phyloP scores from a whole-genome alignment of 139 green algal genomes.

The Chlamydomonas schloesseri region DNA sequence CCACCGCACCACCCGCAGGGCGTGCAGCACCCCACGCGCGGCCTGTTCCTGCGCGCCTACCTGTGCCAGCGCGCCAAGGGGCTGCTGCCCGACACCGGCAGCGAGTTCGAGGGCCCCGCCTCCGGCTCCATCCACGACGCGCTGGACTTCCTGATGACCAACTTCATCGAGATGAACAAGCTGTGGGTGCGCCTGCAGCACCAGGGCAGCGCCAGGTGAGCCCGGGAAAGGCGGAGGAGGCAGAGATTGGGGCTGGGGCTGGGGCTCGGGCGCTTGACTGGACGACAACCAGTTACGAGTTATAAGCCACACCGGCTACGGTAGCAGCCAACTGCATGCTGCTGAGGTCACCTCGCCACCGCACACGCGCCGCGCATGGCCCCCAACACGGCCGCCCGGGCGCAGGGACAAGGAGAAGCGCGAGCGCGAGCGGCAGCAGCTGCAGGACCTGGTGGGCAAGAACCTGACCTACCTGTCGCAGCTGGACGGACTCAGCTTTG shows the following conservation, averaged over 20 bases:
- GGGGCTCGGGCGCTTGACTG: no score
- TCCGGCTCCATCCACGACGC: conserved; percentile 87
- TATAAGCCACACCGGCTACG: no score
- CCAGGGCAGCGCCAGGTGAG: conserved; percentile 46
- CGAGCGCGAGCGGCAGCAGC: conserved; percentile 91
- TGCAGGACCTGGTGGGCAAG: conserved; percentile 97
- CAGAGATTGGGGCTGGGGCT: not conserved
- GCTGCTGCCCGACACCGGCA: conserved; percentile 61
- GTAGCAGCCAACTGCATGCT: no score
- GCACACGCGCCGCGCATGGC: no score
- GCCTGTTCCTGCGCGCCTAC: conserved; percentile 96
- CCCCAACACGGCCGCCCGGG: no score
- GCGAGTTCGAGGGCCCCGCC: conserved; percentile 73
- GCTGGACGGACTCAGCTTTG: conserved; percentile 93
- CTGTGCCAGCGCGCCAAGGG: conserved; percentile 71
- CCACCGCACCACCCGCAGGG: conserved; percentile 55
- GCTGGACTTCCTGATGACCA: conserved; percentile 96
- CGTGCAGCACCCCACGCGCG: conserved; percentile 97
- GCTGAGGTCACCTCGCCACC: no score
- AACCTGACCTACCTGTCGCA: conserved; percentile 96
- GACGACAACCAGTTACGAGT: no score
- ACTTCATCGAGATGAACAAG: conserved; percentile 99
- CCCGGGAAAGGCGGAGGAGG: no score
- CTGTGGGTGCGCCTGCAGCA: conserved; percentile 88
- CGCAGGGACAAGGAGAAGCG: conserved; percentile 71